Evolutionary conservation across 2,329 filamentous ascomycete species (phyloP).

Genomic region (Dothiorella sarmentorum): DNA sequence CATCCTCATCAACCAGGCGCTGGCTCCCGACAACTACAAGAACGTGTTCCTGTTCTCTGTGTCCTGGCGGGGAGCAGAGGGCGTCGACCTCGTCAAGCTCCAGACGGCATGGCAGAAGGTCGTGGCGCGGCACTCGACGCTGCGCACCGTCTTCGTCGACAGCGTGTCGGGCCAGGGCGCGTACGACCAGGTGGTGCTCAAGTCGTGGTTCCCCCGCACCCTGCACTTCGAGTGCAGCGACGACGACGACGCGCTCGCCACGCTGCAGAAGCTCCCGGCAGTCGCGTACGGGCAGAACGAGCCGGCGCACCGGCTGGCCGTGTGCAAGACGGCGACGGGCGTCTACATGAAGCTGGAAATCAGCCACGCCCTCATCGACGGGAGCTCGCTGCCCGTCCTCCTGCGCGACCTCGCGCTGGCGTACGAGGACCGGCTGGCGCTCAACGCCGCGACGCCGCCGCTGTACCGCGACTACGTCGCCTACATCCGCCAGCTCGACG

Average conservation of each 20-base stretch:
- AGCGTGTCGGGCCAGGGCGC: slow-evolving; percentile 30
- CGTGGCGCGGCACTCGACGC: slow-evolving; percentile 31
- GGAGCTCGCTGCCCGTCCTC: slow-evolving; percentile 49
- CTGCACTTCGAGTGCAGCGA: slow-evolving; percentile 18
- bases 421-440: slow-evolving; percentile 38
- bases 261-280: slow-evolving; percentile 24
- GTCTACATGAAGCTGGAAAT: slow-evolving; percentile 42
- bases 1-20: slow-evolving; percentile 4
- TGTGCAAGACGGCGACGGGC: neutral
- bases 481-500: slow-evolving; percentile 27
- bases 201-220: slow-evolving; percentile 4
- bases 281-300: slow-evolving; percentile 27
- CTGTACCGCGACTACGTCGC: slow-evolving; percentile 39
- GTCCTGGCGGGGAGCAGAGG: neutral
- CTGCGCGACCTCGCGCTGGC: slow-evolving; percentile 45
- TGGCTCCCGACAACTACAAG: slow-evolving; percentile 1
- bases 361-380: slow-evolving; percentile 53
- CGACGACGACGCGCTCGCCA: neutral
- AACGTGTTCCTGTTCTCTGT: neutral
- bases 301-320: slow-evolving; percentile 37
- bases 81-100: slow-evolving; percentile 27
- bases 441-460: slow-evolving; percentile 34
- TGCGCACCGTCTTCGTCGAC: slow-evolving; percentile 34
- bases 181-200: slow-evolving; percentile 31
- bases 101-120: slow-evolving; percentile 35